A percentile compares a stretch with the other conserved stretches of the same genome.
These are phyloP conservation scores for Ambrosia artemisiifolia DNA, from an alignment of 129 eudicot species.

Conservation along the genomic window DNA sequence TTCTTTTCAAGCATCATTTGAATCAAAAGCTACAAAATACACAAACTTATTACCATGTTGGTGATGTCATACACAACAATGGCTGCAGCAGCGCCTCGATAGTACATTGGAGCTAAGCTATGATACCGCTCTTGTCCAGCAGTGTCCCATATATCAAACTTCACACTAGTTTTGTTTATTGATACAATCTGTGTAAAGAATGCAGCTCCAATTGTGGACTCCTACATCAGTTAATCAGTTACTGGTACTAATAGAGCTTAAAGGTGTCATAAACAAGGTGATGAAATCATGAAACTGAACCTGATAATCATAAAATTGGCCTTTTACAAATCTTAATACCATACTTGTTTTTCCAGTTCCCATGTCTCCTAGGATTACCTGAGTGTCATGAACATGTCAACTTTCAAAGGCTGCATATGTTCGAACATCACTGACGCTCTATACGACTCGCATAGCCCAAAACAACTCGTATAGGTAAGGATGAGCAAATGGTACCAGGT, in stretches of 20 bases:
- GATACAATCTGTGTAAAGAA: conserved; percentile 57
- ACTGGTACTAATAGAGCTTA: not conserved
- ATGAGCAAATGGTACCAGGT: no score
- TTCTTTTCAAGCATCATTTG: not conserved
- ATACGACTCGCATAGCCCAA: no score
- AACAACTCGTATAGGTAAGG: no score
- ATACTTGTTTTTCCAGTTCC: conserved; percentile 66
- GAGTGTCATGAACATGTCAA: not conserved
- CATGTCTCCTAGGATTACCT: conserved; percentile 63
- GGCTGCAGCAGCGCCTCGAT: conserved; percentile 68
- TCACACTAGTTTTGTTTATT: conserved; percentile 32
- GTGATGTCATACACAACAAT: conserved; percentile 54
- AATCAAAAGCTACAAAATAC: not conserved
- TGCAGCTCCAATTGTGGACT: conserved; percentile 64
- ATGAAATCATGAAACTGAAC: conserved; percentile 21
- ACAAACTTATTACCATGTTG: conserved; percentile 33
- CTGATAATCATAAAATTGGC: conserved; percentile 55
- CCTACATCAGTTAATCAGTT: conserved; percentile 30
- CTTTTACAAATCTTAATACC: conserved; percentile 52
- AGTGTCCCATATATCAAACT: conserved; percentile 68
- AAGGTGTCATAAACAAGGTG: not conserved
- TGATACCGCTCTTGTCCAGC: conserved; percentile 74
- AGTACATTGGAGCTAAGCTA: conserved; percentile 66
- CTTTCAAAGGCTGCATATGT: not conserved
- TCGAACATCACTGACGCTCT: no score